Base-by-base conservation (phyloP, 495 filamentous ascomycete genomes). In the Trichoderma reesei region DNA sequence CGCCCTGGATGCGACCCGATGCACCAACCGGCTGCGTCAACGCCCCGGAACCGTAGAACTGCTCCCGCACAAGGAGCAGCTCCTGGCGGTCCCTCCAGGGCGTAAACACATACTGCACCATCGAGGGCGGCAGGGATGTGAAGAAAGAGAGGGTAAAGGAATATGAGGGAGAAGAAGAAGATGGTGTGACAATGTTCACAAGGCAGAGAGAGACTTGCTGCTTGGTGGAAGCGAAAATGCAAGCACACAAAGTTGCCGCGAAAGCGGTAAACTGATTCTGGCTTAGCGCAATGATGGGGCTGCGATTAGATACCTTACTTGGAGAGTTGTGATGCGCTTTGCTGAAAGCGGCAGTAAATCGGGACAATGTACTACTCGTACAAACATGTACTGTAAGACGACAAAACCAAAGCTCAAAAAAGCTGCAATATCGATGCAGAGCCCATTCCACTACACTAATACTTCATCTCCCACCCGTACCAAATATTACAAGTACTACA, bases 31-130 rank as follows among this genome's bases (percentile, higher is more conserved):
- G 34, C 59, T 13, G 36, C 59, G 34, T 61, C 59, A 41, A 34
- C 36, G 36, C 36, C 54, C 60, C 62, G 63, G 48, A 33, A 59
- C 61, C 65, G 71, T 87, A 95, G 63, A 96, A 86, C 67, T 86
- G 80, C 33, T 69, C 69, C 62, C 90, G 84, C 51, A 94, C 84
- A 16, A 76, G 69, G 62, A 91, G 74, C 59, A 96, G 81, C 66
- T 92, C 86, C 16, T 72, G 65, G 31, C 79, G 79, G 67, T 82
- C 73, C 66, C 89, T 87, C 90, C 90, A 95, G 39, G 90, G 88
- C 38, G 89, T 92, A 73, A 90, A 85, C 20, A 88, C 80, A 71
- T 91, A 88, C 71, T 87, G 87, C 4, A 88, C 82, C 89, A 91
- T 90, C 41, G n/a, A 56, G 26, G 3, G 51, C 51, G 10, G 51